These are phyloP conservation scores for Apophysomyces elegans DNA, from an alignment of 371 early-diverging fungal species.

Conservation along the genomic window DNA sequence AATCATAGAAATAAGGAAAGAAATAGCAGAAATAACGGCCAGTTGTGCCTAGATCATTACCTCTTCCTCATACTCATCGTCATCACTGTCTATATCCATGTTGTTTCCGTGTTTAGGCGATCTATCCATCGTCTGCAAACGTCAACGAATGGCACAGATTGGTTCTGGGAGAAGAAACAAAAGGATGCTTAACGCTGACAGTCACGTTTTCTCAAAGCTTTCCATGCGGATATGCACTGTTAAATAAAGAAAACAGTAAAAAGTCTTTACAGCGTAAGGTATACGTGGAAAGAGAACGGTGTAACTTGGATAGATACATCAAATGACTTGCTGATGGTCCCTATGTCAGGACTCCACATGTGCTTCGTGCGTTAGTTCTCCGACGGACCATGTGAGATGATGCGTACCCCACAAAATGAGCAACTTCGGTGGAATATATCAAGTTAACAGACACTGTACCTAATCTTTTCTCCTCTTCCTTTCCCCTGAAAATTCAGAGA, in stretches of 20 bases:
- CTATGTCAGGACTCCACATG: background rate
- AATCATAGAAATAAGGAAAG: no score
- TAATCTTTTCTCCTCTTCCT: background rate
- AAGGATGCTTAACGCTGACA: no score
- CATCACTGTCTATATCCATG: background rate
- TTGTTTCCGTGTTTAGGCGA: background rate
- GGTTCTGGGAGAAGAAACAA: no score
- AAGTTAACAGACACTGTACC: no score
- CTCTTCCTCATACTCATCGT: conserved; percentile 8
- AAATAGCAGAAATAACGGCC: no score
- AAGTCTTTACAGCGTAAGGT: no score
- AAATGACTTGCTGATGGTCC: conserved; percentile 2
- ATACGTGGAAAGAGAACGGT: background rate
- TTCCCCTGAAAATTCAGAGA: background rate
- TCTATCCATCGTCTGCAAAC: background rate
- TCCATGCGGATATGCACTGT: no score
- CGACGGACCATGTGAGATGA: conserved; percentile 3
- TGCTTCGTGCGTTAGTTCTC: background rate
- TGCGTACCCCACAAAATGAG: conserved; percentile 3
- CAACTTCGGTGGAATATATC: background rate
- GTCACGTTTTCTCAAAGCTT: no score
- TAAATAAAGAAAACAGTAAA: no score
- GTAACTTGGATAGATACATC: background rate
- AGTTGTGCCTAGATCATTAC: background rate
- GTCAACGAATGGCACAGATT: no score